Conservation (phyloP, 2,329 filamentous ascomycete species). For the Fusarium torulosum region DNA sequence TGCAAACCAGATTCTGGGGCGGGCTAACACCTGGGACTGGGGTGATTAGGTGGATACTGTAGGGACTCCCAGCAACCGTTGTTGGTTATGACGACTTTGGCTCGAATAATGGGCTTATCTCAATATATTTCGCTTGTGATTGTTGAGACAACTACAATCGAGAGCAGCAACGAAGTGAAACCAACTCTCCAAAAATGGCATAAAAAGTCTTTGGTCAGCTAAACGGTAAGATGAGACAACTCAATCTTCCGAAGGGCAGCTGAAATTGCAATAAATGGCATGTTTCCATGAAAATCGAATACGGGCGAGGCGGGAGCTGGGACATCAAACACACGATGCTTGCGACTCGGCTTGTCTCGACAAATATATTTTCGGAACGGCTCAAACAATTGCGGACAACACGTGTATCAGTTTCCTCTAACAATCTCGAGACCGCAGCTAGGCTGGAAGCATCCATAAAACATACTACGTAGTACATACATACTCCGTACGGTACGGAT, state of each 20-base stretch:
- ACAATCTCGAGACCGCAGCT: not conserved
- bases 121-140: not conserved
- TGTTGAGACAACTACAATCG: not conserved
- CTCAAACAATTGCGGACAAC: slow-evolving; percentile 14
- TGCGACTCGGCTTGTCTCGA: slow-evolving; percentile 13
- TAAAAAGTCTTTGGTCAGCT: not conserved
- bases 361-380: slow-evolving; percentile 2
- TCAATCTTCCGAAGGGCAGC: not conserved
- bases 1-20: slow-evolving; percentile 25
- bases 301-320: not conserved
- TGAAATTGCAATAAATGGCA: not conserved
- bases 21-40: slow-evolving; percentile 26
- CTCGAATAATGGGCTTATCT: slow-evolving; percentile 1
- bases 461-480: not conserved
- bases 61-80: slow-evolving; percentile 11
- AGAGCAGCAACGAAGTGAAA: not conserved
- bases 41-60: slow-evolving; percentile 13
- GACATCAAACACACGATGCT: slow-evolving; percentile 10
- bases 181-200: not conserved
- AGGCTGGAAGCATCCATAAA: slow-evolving; percentile 11
- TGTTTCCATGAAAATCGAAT: not conserved
- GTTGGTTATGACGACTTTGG: slow-evolving; percentile 19
- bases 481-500: not conserved
- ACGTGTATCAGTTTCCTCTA: slow-evolving; percentile 3
- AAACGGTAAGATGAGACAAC: not conserved